Conservation (phyloP, 2,329 filamentous ascomycete species). For the Calonectria ilicicola region DNA sequence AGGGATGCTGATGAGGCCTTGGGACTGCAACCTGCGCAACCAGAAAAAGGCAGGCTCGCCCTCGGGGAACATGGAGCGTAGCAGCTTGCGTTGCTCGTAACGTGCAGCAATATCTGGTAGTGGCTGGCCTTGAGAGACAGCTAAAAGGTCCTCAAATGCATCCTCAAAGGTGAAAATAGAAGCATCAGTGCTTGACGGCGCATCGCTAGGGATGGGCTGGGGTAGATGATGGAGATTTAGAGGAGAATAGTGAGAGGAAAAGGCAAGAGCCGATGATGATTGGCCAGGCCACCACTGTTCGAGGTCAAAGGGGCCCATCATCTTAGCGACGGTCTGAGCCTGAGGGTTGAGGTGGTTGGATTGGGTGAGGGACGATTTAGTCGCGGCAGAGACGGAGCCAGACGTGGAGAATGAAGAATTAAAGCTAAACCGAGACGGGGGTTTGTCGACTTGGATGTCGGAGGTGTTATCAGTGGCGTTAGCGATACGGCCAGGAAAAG, state of each 20-base stretch:
- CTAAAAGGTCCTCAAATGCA: constrained; percentile 69
- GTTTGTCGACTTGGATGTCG: constrained; percentile 53
- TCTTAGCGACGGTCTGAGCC: constrained; percentile 1
- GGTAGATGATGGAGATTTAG: constrained; percentile 55
- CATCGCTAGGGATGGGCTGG: constrained; percentile 61
- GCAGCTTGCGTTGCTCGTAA: constrained; percentile 50
- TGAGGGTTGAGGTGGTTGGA: background rate
- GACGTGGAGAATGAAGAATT: constrained; percentile 30
- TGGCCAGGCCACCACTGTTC: constrained; percentile 31
- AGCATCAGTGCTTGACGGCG: constrained; percentile 50
- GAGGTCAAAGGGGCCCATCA: constrained; percentile 34
- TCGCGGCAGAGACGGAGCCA: constrained; percentile 28
- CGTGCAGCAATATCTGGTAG: constrained; percentile 54
- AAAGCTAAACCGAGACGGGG: constrained; percentile 44
- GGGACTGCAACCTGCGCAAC: constrained; percentile 52
- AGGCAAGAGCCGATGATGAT: constrained; percentile 39
- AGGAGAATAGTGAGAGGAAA: constrained; percentile 48
- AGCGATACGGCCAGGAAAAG: constrained; percentile 20
- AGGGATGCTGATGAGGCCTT: constrained; percentile 52
- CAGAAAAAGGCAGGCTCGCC: constrained; percentile 58
- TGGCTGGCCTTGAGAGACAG: constrained; percentile 55
- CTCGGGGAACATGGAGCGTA: constrained; percentile 52
- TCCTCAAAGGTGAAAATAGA: constrained; percentile 65
- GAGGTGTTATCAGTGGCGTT: constrained; percentile 49
- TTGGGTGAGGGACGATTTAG: constrained; percentile 20